Conservation (phyloP, 192 early-diverging fungal species). For the Borealophlyctis nickersoniae region DNA sequence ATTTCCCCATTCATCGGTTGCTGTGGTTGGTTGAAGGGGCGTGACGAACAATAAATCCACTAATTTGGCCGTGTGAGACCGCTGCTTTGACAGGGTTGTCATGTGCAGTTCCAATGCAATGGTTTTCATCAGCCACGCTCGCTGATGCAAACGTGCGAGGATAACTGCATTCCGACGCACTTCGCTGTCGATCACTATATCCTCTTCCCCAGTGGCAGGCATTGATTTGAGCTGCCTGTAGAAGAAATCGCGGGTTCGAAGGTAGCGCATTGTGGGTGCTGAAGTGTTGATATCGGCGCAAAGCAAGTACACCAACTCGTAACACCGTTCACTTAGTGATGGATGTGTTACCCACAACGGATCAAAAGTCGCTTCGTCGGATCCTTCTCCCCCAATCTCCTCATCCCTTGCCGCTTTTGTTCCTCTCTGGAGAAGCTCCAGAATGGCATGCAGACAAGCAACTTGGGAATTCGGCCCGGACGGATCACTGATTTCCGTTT, state of each 20-base stretch:
- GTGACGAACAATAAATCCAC: constrained; percentile 47
- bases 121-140: constrained; percentile 85
- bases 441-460: constrained; percentile 35
- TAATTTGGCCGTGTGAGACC: constrained; percentile 42
- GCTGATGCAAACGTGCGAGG: constrained; percentile 63
- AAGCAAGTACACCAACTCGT: constrained; percentile 79
- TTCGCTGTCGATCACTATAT: constrained; percentile 6
- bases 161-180: not conserved
- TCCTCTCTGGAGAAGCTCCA: constrained; percentile 31
- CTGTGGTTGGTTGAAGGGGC: constrained; percentile 7
- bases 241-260: constrained; percentile 77
- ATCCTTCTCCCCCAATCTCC: not conserved
- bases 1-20: constrained; percentile 4
- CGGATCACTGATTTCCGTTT: constrained; percentile 40
- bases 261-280: constrained; percentile 67
- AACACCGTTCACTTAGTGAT: constrained; percentile 81
- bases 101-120: constrained; percentile 85
- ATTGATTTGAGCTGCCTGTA: constrained; percentile 59
- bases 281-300: constrained; percentile 70
- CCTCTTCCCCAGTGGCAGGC: constrained; percentile 28
- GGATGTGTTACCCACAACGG: constrained; percentile 66
- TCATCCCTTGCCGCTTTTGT: not conserved
- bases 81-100: constrained; percentile 41
- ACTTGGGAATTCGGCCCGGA: constrained; percentile 15
- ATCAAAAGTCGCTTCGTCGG: not conserved